Evolutionary conservation across 306 rosid species (phyloP), one percentile per base, ranked within the genome.

Genomic region (Quercus bicolor): DNA sequence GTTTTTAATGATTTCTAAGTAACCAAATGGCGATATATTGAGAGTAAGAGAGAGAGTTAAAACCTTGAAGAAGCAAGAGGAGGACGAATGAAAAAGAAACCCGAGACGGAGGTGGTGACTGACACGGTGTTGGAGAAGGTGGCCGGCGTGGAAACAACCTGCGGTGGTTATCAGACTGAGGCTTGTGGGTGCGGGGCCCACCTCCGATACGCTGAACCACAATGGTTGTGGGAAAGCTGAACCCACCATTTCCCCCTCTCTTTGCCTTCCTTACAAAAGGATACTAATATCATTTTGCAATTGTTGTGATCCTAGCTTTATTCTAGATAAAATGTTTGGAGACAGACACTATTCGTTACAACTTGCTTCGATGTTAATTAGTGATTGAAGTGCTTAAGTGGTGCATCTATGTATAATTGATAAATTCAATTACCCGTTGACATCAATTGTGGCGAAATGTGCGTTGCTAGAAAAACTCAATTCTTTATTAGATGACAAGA

Each of bases 151-250:
- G 68, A 90, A 82, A 81, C 85, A 91, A 13, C 91, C 74, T 66
- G 94, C 91, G 84, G 97, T 73, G 86, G 89, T 77, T 24, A 88
- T 52, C 75, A 86, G 85, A 78, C 73, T 83, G 62, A 82, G 54
- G 11, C 84, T 66, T 66, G 24, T 18, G 51, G 24, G 52, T 23
- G 85, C 21, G 69, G 86, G 69, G 77, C 79, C 86, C 20, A 75
- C 65, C 78, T 80, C 72, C 74, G 81, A 81, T n/a, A 85, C 61
- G 14, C 86, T 88, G 48, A 88, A 73, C 54, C 81, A 78, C 56
- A 83, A 73, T 19, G 84, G 86, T 26, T 70, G 81, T 33, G 70
- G 53, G 31, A 82, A 71, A 53, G 76, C 61, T 59, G 81, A 85
- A 56, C 86, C 76, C n/a, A 70, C 75, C 83, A 78, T 81, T 86